Evolutionary conservation across 2,329 filamentous ascomycete genomes (phyloP).

Genomic region (Fusarium pininemorale): DNA sequence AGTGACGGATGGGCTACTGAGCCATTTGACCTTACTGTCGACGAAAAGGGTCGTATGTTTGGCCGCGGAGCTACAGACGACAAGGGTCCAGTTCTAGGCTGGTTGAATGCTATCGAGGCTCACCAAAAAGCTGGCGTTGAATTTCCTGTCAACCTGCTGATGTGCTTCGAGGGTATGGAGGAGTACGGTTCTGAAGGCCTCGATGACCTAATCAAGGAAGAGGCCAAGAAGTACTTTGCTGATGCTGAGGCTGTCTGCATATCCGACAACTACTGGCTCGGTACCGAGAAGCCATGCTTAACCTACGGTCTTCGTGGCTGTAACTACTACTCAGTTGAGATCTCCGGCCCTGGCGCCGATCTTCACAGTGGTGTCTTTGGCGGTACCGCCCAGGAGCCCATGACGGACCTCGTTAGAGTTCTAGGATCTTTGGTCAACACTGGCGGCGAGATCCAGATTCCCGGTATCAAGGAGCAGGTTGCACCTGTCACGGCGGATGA

Average conservation of each 20-base stretch:
- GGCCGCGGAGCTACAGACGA: slow-evolving; percentile 96
- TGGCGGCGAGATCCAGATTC: slow-evolving; percentile 90
- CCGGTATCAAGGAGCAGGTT: slow-evolving; percentile 93
- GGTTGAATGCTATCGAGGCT: slow-evolving; percentile 97
- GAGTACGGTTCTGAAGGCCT: slow-evolving; percentile 97
- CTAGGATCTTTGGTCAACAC: slow-evolving; percentile 87
- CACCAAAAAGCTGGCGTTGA: slow-evolving; percentile 95
- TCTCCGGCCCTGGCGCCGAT: slow-evolving; percentile 91
- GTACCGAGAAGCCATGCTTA: slow-evolving; percentile 96
- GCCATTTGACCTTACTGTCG: slow-evolving; percentile 87
- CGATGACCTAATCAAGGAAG: slow-evolving; percentile 90
- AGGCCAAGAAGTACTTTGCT: slow-evolving; percentile 94
- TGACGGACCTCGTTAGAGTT: slow-evolving; percentile 91
- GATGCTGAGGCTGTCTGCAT: slow-evolving; percentile 97
- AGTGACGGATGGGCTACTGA: slow-evolving; percentile 96
- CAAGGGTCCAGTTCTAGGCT: slow-evolving; percentile 96
- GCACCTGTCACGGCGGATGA: slow-evolving; percentile 88
- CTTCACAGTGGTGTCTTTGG: slow-evolving; percentile 98
- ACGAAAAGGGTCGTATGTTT: slow-evolving; percentile 94
- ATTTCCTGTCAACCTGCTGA: slow-evolving; percentile 96
- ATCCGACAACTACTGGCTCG: slow-evolving; percentile 99
- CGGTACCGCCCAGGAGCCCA: slow-evolving; percentile 95
- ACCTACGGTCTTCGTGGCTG: slow-evolving; percentile 97
- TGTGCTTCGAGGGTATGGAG: slow-evolving; percentile 99
- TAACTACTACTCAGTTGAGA: slow-evolving; percentile 95